Evolutionary conservation across 148 eudicot species (phyloP), one percentile per base, ranked within the genome.

Genomic region (Camellia japonica): DNA sequence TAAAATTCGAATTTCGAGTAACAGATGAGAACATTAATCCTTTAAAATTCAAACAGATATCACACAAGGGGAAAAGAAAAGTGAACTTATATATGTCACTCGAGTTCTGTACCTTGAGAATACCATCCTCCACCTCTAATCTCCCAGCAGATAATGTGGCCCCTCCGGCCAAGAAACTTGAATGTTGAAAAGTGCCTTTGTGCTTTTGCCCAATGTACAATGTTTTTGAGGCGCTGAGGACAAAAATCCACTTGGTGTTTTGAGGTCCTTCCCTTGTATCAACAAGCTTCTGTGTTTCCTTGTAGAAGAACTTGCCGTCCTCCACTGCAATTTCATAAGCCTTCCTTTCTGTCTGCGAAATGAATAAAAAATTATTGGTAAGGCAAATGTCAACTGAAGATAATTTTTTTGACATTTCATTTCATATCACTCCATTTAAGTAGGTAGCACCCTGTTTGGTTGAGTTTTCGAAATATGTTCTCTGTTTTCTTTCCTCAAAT

Each of bases 71-170:
- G 51, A 23, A 10, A 9, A 51, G 3, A 19, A 43, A 56, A 13
- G 12, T 0, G 23, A 19, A 51, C 6, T 6, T 13, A 52, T 23
- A 51, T 2, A 62, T 23, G 55, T 16, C 3, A 16, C 11, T 30
- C 15, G 54, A 6, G 3, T 23, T 12, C 7, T 20, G 5, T 81
- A 84, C 87, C 88, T 83, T 86, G 10, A 86, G 78, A 59, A 77
- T 58, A 10, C 83, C 88, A 9, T 80, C 80, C 77, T 86, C 88
- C 41, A 82, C 83, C 12, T 80, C 83, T 41, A 86, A 77, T 75
- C 88, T 86, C 8, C 88, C 88, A 62, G 88, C 88, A 67, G 88
- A 84, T 64, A 86, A 60, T 18, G 85, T 83, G n/a, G 88, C 88
- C 8, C 88, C 88, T 47, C 85, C 88, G 30, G 88, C 88, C 81